phyloP scores from a whole-genome alignment of 371 early-diverging fungal genomes.

The Funneliformis caledonium region DNA sequence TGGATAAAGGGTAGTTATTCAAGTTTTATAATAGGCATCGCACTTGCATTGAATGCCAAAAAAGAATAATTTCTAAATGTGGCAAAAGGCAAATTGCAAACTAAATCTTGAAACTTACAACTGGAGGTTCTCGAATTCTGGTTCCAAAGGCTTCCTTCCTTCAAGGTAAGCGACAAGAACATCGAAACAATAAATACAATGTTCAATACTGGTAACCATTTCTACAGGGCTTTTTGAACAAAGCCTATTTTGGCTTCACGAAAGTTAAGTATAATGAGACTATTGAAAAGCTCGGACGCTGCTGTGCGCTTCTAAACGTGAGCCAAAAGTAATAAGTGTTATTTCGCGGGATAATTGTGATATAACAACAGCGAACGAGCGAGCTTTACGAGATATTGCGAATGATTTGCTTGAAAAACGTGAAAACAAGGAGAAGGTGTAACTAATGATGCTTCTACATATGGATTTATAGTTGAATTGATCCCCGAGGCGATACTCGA shows the following conservation, averaged over 20 bases:
- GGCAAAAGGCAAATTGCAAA: background rate
- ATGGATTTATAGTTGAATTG: background rate
- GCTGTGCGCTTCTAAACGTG: background rate
- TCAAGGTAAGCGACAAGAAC: constrained; percentile 63
- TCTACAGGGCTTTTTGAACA: background rate
- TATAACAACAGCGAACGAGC: background rate
- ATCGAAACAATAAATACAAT: constrained; percentile 79
- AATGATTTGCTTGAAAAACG: background rate
- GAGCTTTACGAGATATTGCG: background rate
- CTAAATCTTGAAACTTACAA: constrained; percentile 53
- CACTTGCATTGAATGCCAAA: background rate
- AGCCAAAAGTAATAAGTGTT: background rate
- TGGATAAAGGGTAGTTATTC: background rate
- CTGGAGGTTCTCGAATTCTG: constrained; percentile 55
- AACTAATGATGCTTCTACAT: background rate
- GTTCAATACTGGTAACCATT: constrained; percentile 51
- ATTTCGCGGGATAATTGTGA: background rate
- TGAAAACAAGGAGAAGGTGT: background rate
- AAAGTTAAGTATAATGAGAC: background rate
- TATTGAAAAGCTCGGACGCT: background rate
- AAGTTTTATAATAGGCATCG: background rate
- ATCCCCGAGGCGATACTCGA: background rate
- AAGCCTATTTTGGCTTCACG: background rate
- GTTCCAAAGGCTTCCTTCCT: constrained; percentile 44
- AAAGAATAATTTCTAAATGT: background rate